Evolutionary conservation across 2,329 filamentous ascomycete genomes (phyloP), one percentile per base, ranked within the genome.

Genomic region (Ophiostoma sp.): DNA sequence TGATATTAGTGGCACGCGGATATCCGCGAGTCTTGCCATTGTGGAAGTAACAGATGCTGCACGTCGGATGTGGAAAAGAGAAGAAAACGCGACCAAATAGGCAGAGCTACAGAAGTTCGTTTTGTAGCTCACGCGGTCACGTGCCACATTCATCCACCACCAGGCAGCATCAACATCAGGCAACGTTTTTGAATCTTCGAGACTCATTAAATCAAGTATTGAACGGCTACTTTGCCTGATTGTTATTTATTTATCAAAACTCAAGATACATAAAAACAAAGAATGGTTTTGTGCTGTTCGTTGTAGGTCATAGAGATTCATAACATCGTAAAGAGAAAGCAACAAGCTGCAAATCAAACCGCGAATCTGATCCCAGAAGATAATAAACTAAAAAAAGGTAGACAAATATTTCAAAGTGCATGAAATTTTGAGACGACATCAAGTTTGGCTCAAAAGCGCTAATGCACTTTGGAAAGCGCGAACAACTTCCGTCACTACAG

Each of bases 381-480:
- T 22, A 45, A 45, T 28, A 64, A 8, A 25, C 4, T 25, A 2
- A 28, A 45, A 22, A 9, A 28, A 66, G 15, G 11, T n/a, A 66
- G 36, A 17, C 8, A 2, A 1, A 15, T 25, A 12, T 1, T 74
- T n/a, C n/a, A n/a, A n/a, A n/a, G n/a, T n/a, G n/a, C n/a, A n/a
- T n/a, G n/a, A n/a, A n/a, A n/a, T n/a, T n/a, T n/a, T n/a, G n/a
- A n/a, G n/a, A n/a, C n/a, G n/a, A n/a, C n/a, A n/a, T n/a, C 64
- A 76, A 0, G 72, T 74, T 71, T 80, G 80, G 75, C 82, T 85
- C 22, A 90, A 82, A 59, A 90, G 82, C 3, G 87, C 87, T 75
- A 91, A 79, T 33, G 89, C 89, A 77, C 85, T 89, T 78, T 90
- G 87, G 79, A 91, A 91, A 25, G 89, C 89, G 69, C 85, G 84